These are phyloP conservation scores for Lizanozyma gosingica DNA, from an alignment of 1,139 yeast species.

Conservation along the genomic window DNA sequence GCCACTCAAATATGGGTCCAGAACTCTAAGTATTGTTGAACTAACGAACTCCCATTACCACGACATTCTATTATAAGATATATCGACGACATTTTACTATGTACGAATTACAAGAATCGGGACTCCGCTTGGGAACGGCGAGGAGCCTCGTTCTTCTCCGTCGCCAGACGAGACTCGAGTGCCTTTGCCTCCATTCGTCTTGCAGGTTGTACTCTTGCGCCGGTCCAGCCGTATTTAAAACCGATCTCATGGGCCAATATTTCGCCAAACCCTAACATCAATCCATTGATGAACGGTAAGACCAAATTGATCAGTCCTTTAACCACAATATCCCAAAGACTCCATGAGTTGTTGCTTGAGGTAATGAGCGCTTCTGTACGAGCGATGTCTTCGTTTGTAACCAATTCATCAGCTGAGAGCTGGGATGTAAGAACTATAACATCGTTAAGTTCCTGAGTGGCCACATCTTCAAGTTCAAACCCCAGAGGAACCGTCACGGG, in stretches of 20 bases:
- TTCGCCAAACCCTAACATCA: slow-evolving; percentile 97
- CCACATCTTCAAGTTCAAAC: not conserved
- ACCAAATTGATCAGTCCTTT: slow-evolving; percentile 65
- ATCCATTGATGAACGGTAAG: slow-evolving; percentile 84
- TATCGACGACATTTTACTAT: too few relatives aligned
- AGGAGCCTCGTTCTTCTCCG: not conserved
- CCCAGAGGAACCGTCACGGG: not conserved
- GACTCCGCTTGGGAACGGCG: not conserved
- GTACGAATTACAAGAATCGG: not conserved
- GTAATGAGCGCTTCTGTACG: slow-evolving; percentile 16
- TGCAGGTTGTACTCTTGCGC: slow-evolving; percentile 44
- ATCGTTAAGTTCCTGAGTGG: not conserved
- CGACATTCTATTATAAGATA: too few relatives aligned
- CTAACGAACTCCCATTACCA: too few relatives aligned
- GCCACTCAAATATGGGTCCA: too few relatives aligned
- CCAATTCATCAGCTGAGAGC: slow-evolving; percentile 3
- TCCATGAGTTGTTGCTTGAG: slow-evolving; percentile 9
- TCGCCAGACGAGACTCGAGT: not conserved
- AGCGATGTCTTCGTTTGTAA: slow-evolving; percentile 13
- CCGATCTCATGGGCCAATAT: slow-evolving; percentile 91
- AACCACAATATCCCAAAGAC: slow-evolving; percentile 29
- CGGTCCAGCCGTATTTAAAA: slow-evolving; percentile 68
- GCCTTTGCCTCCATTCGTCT: not conserved
- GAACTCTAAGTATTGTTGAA: too few relatives aligned
- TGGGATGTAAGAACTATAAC: not conserved